These are phyloP conservation scores for Nicotiana knightiana DNA, from an alignment of 257 asterid genomes.

Conservation along the genomic window DNA sequence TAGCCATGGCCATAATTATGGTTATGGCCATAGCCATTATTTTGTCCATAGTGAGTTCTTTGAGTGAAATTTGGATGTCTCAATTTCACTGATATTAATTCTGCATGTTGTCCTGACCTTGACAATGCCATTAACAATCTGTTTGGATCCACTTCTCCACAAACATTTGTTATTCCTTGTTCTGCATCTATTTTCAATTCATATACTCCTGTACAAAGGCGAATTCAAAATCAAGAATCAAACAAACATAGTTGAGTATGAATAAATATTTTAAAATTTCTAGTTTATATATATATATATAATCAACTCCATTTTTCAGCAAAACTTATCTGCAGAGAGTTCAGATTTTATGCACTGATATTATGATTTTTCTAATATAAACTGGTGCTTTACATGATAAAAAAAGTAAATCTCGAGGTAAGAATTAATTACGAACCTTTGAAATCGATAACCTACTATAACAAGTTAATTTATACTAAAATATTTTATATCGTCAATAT, in stretches of 20 bases:
- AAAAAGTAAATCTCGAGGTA: too few species aligned
- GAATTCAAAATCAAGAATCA: not conserved
- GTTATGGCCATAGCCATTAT: not conserved
- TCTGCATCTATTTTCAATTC: conserved; percentile 30
- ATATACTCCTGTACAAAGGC: conserved; percentile 23
- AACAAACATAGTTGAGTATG: not conserved
- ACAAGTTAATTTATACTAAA: too few species aligned
- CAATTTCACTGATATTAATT: not conserved
- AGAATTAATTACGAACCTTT: too few species aligned
- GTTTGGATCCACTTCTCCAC: not conserved
- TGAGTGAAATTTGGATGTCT: not conserved
- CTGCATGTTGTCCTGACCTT: conserved; percentile 5
- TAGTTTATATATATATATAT: not conserved
- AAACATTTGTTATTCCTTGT: conserved; percentile 24
- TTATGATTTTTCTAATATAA: not conserved
- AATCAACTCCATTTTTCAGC: too few species aligned
- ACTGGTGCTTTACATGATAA: not conserved
- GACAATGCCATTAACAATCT: not conserved
- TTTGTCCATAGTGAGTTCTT: not conserved
- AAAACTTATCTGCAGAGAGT: not conserved
- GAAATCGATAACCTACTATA: too few species aligned
- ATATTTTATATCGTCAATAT: too few species aligned
- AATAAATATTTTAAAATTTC: too few species aligned
- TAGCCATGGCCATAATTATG: not conserved
- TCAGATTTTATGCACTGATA: not conserved